phyloP scores from a whole-genome alignment of 306 rosid genomes.

The Quercus agrifolia region DNA sequence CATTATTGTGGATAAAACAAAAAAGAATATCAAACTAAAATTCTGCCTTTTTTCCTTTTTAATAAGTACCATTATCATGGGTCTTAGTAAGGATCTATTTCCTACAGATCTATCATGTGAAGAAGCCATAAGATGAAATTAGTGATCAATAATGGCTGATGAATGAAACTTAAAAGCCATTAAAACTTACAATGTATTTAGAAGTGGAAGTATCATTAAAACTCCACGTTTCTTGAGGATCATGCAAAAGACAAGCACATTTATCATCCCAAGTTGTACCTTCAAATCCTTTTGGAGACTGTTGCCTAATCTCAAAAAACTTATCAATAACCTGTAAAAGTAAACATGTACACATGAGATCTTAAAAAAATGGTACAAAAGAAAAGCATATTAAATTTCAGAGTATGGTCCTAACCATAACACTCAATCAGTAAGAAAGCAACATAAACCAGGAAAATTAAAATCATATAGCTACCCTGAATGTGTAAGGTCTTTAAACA shows the following conservation, averaged over 20 bases:
- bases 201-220: slow-evolving; percentile 74
- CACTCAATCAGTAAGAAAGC: not conserved
- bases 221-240: slow-evolving; percentile 73
- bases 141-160: not conserved
- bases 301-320: slow-evolving; percentile 75
- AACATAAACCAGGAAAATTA: not conserved
- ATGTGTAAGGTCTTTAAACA: not conserved
- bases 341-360: slow-evolving; percentile 25
- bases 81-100: too few species aligned
- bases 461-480: not conserved
- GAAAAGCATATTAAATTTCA: not conserved
- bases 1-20: too few species aligned
- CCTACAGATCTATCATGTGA: not conserved
- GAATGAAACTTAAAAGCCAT: slow-evolving; percentile 12
- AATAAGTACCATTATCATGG: too few species aligned
- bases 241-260: slow-evolving; percentile 72
- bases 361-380: not conserved
- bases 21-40: too few species aligned
- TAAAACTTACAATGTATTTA: slow-evolving; percentile 76
- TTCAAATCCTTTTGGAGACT: slow-evolving; percentile 37
- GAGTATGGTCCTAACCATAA: not conserved
- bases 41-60: too few species aligned
- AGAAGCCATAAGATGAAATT: not conserved
- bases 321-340: slow-evolving; percentile 62
- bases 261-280: slow-evolving; percentile 71